Base-by-base conservation (phyloP, 169 alveolate species). In the Plasmodium malariae region DNA sequence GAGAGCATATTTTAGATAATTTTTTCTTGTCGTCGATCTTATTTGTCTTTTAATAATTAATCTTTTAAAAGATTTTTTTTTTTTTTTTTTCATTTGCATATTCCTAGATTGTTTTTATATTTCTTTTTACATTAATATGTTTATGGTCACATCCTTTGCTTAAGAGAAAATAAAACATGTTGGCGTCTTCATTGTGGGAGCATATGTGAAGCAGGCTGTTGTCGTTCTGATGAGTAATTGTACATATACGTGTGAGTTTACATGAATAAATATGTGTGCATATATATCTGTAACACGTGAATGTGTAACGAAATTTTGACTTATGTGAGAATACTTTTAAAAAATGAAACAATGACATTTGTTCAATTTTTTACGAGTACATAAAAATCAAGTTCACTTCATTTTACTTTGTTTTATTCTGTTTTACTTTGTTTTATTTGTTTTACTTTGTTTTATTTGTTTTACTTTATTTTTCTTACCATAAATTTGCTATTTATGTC, bases 61-160 rank as follows among this genome's bases (percentile, higher is more conserved):
- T 26, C 21, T 14, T 17, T 26, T 30, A 67, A 4, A 6, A 67
- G 19, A 7, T 34, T 32, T 17, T 32, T 67, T 70, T 34, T 17
- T 1, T 7, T 11, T 48, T 48, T n/a, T n/a, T 24, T 24, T 60
- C 19, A 45, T 21, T 3, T n/a, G n/a, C 54, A 70, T 40, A 0
- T 12, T 17, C 17, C 12, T 70, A 67, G 2, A 9, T 43, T 28
- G 4, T 48, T 48, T 12, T 30, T 40, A 5, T 63, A 54, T 3
- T 34, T 12, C 28, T 37, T 40, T 34, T 83, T 30, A 83, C 91
- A 68, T 83, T 83, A 26, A 83, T 59, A 54, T 83, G 91, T 32
- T 67, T 65, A 55, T 65, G 67, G 83, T 83, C 85, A 17, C 91
- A 83, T 30, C 91, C 91, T n/a, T 48, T 83, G 59, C 49, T 67